Conservation (phyloP, 352 stramenopile genomes). For the Phytophthora sojae region DNA sequence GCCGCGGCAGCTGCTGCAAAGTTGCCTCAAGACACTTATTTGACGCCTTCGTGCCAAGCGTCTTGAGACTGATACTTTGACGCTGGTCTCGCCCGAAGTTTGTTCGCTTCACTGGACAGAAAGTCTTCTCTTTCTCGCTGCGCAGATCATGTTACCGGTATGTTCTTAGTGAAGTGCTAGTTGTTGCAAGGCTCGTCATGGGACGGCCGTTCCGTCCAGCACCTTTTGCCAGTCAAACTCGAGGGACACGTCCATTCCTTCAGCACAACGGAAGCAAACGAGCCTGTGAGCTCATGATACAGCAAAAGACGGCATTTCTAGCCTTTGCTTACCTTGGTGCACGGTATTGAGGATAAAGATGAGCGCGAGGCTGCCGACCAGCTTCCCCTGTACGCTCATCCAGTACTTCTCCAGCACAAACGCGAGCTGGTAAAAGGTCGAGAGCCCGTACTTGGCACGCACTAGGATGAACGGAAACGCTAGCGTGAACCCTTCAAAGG, state of each 20-base stretch:
- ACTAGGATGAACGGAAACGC: conserved; percentile 22
- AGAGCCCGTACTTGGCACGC: conserved; percentile 33
- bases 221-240: background rate
- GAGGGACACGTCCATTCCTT: background rate
- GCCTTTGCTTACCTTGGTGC: conserved; percentile 3
- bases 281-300: background rate
- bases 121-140: too few relatives aligned
- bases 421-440: conserved; percentile 32
- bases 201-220: background rate
- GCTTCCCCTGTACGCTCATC: conserved; percentile 32
- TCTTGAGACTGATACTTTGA: too few relatives aligned
- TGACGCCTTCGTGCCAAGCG: too few relatives aligned
- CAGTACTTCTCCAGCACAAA: conserved; percentile 50
- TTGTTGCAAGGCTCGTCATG: background rate
- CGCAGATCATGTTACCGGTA: too few relatives aligned
- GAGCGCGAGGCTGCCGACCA: conserved; percentile 29
- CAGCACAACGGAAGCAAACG: background rate
- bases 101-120: too few relatives aligned
- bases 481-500: conserved; percentile 22
- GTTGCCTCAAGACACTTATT: too few relatives aligned
- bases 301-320: too few relatives aligned
- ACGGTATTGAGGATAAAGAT: conserved; percentile 36
- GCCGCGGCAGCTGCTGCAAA: too few relatives aligned
- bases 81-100: too few relatives aligned
- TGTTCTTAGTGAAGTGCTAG: too few relatives aligned